Percentiles rank a stretch among this genome's conserved stretches.
Conservation (phyloP, 176 grass and related monocot genomes). For the Oryza rufipogon region DNA sequence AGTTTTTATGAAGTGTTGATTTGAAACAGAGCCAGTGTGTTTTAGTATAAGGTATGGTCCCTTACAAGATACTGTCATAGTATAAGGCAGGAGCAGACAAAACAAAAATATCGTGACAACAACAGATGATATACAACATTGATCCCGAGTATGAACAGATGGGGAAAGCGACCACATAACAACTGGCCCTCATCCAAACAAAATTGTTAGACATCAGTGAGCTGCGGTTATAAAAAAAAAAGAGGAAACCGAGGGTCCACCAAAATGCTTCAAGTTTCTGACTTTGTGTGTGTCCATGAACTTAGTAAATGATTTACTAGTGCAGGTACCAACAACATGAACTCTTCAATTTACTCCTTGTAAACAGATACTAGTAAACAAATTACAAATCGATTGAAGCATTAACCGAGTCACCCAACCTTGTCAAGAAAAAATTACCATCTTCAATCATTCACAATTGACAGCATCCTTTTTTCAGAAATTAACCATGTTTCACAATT, state of each 20-base stretch:
- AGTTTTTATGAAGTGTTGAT: neutral
- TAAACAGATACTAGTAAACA: neutral
- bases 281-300: neutral
- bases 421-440: neutral
- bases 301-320: neutral
- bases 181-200: constrained; percentile 5
- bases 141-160: constrained; percentile 23
- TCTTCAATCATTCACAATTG: neutral
- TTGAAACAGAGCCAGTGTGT: neutral
- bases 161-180: constrained; percentile 16
- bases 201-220: neutral
- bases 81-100: constrained; percentile 24
- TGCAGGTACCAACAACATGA: neutral
- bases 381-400: neutral
- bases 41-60: constrained; percentile 30
- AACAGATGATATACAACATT: constrained; percentile 33
- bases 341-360: constrained; percentile 3
- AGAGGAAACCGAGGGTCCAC: neutral
- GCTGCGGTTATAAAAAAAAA: neutral
- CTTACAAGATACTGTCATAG: constrained; percentile 32
- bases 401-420: neutral
- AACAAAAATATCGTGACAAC: constrained; percentile 38
- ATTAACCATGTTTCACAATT: neutral
- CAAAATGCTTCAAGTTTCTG: neutral
- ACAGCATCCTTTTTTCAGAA: too few species aligned